Percentiles rank a stretch among this genome's conserved stretches.
Conservation (phyloP, 116 monocot genomes). For the Iris pallida region DNA sequence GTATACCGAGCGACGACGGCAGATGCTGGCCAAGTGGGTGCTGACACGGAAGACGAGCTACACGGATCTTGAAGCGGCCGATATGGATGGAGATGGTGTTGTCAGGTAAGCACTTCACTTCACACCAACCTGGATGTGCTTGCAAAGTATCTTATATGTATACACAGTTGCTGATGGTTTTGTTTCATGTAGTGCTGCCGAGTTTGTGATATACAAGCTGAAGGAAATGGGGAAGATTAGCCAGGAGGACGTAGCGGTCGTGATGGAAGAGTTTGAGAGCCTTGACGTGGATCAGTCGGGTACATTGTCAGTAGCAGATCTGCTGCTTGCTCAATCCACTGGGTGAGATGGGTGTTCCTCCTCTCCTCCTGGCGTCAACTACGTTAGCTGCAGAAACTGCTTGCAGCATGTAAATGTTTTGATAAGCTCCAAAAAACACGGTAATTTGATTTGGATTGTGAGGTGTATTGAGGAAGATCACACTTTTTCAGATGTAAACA, state of each 20-base stretch:
- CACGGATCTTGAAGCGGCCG: constrained; percentile 80
- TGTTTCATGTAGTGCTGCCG: constrained; percentile 45
- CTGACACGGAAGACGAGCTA: constrained; percentile 68
- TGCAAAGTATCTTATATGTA: too few relatives aligned
- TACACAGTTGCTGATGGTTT: neutral
- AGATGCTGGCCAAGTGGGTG: constrained; percentile 65
- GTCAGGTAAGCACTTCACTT: constrained; percentile 51
- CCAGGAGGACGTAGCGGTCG: constrained; percentile 59
- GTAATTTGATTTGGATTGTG: too few relatives aligned
- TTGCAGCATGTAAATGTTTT: too few relatives aligned
- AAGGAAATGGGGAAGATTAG: constrained; percentile 89
- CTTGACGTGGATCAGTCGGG: constrained; percentile 75
- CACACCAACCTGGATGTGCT: too few relatives aligned
- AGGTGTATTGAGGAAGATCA: too few relatives aligned
- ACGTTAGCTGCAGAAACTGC: too few relatives aligned
- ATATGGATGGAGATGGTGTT: constrained; percentile 59
- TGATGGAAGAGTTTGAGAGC: constrained; percentile 74
- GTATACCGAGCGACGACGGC: constrained; percentile 45
- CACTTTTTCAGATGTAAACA: too few relatives aligned
- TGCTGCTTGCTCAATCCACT: constrained; percentile 34
- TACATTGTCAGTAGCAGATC: constrained; percentile 37
- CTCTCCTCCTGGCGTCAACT: too few relatives aligned
- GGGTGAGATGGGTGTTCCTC: too few relatives aligned
- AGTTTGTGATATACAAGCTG: constrained; percentile 82
- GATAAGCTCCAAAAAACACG: too few relatives aligned